Evolutionary conservation across 805 yeast species (phyloP), one percentile per base, ranked within the genome.

Genomic region (Phaffomyces opuntiae): DNA sequence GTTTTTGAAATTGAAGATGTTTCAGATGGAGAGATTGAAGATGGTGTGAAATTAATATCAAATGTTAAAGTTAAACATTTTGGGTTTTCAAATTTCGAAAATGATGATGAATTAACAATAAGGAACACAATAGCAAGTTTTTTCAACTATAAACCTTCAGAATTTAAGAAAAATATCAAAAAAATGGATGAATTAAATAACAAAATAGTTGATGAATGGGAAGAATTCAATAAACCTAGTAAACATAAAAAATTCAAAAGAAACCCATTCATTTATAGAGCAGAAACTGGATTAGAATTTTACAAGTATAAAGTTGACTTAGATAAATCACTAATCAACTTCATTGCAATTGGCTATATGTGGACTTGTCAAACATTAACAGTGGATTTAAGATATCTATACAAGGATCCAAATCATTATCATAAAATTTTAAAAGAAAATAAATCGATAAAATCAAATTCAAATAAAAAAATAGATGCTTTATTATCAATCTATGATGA

Each of bases 341-440:
- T 52, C 29, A 45, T 54, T 14, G 60, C 62, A 4, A 51, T 59
- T 36, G 62, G 62, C 0, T 36, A 46, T 19, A 33, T 36, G 2
- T 59, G 63, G 63, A 55, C 62, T 1, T 59, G 61, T 40, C 63
- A 59, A 43, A 59, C 63, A 0, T 25, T 59, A 3, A 29, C 44
- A 3, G 49, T 57, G n/a, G 54, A 57, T 42, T 24, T 51, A 13
- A 47, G 46, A 38, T 50, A 53, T 16, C 37, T 59, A 9, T 59
- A 44, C 38, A 9, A 25, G 1, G 59, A 57, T 33, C 42, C 45
- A 24, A 24, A 43, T 4, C 46, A 56, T 39, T 35, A 32, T 2
- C 12, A 31, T 7, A 41, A 38, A 27, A 25, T 45, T 5, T 32
- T 42, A 5, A 25, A 42, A 2, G 25, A 19, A 0, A 21, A 42